Base-by-base conservation (phyloP, 192 early-diverging fungal genomes). In the Rhizophagus clarus region DNA sequence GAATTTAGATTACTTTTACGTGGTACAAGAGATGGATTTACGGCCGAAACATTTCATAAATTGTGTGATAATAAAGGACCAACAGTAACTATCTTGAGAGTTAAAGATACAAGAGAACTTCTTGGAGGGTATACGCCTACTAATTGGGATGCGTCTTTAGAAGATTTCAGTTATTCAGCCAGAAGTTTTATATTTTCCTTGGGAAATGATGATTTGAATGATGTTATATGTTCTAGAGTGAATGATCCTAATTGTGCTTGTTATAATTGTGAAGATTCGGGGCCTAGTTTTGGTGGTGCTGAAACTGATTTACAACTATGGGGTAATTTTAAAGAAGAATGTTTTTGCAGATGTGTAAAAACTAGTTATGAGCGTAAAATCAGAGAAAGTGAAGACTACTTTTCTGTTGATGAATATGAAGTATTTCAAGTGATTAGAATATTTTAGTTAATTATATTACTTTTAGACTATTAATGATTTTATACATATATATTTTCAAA, bases 21-120 rank as follows among this genome's bases (percentile, higher is more conserved):
- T 69, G 67, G 67, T 37, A 69, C 28, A 32, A 69, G 32, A 10
- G 67, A 69, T 10, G 67, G 67, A 8, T 69, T 69, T 69, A 37
- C 67, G 5, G 28, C 67, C 2, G 20, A 31, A 69, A 22, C 28
- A 40, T 69, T 69, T 69, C 67, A 69, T 69, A 69, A 37, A 31
- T 69, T 69, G n/a, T 69, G 67, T 40, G 67, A 69, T 37, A 69
- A 69, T 69, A 26, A 69, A 69, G 67, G 67, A 69, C 67, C 67
- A 34, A 69, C 67, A 1, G 20, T 69, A 22, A 31, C 31, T 20
- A 20, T 69, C 17, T 22, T 69, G 22, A 17, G 31, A 40, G 67
- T 69, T 22, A 69, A 69, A 37, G 67, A 37, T 20, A 69, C 67
- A 37, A 34, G 67, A 8, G 67, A 69, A 37, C 26, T 69, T 69